Percentiles rank a stretch among this genome's conserved stretches.
Conservation (phyloP, 2,329 filamentous ascomycete species). For the Botryosphaeria dothidea region DNA sequence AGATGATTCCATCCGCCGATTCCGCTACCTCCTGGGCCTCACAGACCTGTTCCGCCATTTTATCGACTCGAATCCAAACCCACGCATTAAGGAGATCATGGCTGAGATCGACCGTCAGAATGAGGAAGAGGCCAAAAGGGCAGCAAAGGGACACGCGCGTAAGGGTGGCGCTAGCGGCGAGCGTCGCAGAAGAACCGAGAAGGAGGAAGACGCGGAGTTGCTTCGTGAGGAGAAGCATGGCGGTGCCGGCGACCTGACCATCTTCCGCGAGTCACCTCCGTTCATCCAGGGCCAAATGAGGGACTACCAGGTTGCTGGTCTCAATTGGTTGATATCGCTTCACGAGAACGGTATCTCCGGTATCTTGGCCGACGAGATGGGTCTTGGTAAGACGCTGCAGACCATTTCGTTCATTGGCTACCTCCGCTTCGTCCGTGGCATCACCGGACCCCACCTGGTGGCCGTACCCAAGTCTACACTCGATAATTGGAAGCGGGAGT, state of each 20-base stretch:
- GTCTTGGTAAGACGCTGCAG: constrained; percentile 94
- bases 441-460: constrained; percentile 86
- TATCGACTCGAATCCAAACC: constrained; percentile 95
- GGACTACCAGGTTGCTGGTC: constrained; percentile 91
- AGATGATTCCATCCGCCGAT: constrained; percentile 91
- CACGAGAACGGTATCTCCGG: constrained; percentile 99
- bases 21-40: constrained; percentile 89
- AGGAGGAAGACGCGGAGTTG: constrained; percentile 93
- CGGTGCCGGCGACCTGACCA: constrained; percentile 73
- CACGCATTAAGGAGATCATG: constrained; percentile 91
- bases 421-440: constrained; percentile 84
- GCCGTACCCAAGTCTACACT: constrained; percentile 95
- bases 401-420: constrained; percentile 97
- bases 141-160: constrained; percentile 73
- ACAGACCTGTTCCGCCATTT: constrained; percentile 98
- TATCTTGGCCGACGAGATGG: constrained; percentile 98
- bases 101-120: constrained; percentile 93
- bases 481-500: constrained; percentile 98
- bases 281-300: constrained; percentile 89
- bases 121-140: constrained; percentile 66
- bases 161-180: constrained; percentile 82
- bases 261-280: constrained; percentile 91
- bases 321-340: constrained; percentile 97
- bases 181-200: constrained; percentile 84
- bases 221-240: constrained; percentile 85